Evolutionary conservation across 345 rosid genomes (phyloP).

Genomic region (Erodium maritimum): DNA sequence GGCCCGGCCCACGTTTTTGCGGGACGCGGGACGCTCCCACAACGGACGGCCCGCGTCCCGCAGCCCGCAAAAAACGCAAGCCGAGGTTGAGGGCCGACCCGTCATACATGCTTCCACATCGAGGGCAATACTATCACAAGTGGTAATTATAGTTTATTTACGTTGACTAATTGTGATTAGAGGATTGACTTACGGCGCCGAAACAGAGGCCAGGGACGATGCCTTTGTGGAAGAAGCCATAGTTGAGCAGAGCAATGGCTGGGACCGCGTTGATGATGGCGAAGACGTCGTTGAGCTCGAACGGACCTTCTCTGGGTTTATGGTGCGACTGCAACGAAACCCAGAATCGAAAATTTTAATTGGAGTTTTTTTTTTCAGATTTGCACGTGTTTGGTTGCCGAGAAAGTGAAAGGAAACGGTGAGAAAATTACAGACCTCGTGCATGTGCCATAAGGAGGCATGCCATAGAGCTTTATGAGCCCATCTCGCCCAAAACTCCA

Average conservation of each 20-base stretch:
- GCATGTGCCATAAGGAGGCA: constrained; percentile 87
- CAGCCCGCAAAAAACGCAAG: too few species aligned
- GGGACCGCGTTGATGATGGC: constrained; percentile 82
- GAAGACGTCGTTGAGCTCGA: constrained; percentile 84
- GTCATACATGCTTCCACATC: too few species aligned
- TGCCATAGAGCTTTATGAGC: constrained; percentile 93
- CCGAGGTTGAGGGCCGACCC: too few species aligned
- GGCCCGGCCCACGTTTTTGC: too few species aligned
- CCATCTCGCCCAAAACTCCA: constrained; percentile 99
- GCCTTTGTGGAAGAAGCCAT: constrained; percentile 76
- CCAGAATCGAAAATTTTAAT: neutral
- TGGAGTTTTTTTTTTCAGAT: too few species aligned
- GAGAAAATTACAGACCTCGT: constrained; percentile 37
- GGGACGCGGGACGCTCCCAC: too few species aligned
- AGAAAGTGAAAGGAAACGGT: neutral
- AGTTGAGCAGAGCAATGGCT: constrained; percentile 61
- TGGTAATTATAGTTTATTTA: too few species aligned
- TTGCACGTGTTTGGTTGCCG: neutral
- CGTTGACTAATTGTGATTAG: too few species aligned
- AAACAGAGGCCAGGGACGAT: constrained; percentile 81
- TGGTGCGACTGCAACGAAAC: constrained; percentile 67
- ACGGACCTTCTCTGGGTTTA: constrained; percentile 75
- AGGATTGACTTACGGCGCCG: constrained; percentile 57
- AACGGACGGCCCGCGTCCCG: too few species aligned
- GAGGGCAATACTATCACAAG: too few species aligned